phyloP scores from a whole-genome alignment of 208 protist genomes.

The Hexamita inflata region DNA sequence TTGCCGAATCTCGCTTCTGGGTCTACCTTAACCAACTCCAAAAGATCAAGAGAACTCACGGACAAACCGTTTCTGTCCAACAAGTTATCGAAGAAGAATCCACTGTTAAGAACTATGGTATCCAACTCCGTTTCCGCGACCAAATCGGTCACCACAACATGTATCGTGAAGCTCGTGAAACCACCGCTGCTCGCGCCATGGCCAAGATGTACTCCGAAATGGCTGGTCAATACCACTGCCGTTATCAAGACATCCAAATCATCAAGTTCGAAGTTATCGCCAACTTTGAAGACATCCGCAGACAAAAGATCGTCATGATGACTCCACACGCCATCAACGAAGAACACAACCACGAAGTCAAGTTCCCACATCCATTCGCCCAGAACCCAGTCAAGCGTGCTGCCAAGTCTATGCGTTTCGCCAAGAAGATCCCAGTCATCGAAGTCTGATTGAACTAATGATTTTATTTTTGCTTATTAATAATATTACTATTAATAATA shows the following conservation, averaged over 20 bases:
- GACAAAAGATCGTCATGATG: slow-evolving; percentile 5
- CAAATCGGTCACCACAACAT: slow-evolving; percentile 92
- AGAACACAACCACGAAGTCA: not conserved
- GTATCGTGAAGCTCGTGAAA: slow-evolving; percentile 96
- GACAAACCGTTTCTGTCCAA: slow-evolving; percentile 62
- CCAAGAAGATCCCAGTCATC: too few relatives aligned
- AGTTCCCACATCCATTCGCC: slow-evolving; percentile 1
- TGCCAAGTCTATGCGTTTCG: not conserved
- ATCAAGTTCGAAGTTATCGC: slow-evolving; percentile 69
- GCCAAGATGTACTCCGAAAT: slow-evolving; percentile 86
- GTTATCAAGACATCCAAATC: slow-evolving; percentile 79
- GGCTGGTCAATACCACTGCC: slow-evolving; percentile 79
- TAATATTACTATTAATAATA: too few relatives aligned
- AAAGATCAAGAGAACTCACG: slow-evolving; percentile 90
- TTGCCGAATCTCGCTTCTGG: slow-evolving; percentile 95
- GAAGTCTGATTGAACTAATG: too few relatives aligned
- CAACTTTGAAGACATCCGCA: slow-evolving; percentile 31
- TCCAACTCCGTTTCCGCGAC: slow-evolving; percentile 93
- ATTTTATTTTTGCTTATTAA: too few relatives aligned
- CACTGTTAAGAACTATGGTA: slow-evolving; percentile 82
- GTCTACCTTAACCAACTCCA: slow-evolving; percentile 86
- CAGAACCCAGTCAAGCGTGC: not conserved
- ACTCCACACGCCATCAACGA: too few relatives aligned
- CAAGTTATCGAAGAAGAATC: slow-evolving; percentile 74
- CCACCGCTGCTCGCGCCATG: slow-evolving; percentile 74